Conservation (phyloP, 495 filamentous ascomycete species). For the Aspergillus indologenus region DNA sequence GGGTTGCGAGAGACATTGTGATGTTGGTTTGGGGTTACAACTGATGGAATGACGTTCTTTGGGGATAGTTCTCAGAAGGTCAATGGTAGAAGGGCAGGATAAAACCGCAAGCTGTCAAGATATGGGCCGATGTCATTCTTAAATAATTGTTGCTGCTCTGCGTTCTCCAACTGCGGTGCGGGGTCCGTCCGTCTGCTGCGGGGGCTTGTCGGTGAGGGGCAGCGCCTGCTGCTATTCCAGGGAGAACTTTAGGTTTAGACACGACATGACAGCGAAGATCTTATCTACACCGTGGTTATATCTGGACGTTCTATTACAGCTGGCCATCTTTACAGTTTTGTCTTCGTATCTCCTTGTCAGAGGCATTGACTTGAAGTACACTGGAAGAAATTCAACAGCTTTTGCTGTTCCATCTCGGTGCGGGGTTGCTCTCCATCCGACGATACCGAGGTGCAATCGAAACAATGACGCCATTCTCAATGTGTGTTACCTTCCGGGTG, state of each 20-base stretch:
- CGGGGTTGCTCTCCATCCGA: too few relatives aligned
- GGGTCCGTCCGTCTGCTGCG: constrained; percentile 6
- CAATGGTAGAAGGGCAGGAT: not conserved
- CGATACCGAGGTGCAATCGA: too few relatives aligned
- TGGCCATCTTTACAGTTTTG: too few relatives aligned
- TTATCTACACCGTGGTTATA: too few relatives aligned
- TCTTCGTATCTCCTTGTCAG: constrained; percentile 31
- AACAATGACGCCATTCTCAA: too few relatives aligned
- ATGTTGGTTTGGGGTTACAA: not conserved
- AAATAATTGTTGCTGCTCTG: constrained; percentile 8
- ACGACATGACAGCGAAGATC: constrained; percentile 22
- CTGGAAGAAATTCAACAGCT: too few relatives aligned
- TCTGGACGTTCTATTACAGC: too few relatives aligned
- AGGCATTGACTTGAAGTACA: too few relatives aligned
- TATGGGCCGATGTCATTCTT: constrained; percentile 11
- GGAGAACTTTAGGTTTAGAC: constrained; percentile 25
- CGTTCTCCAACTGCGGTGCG: constrained; percentile 19
- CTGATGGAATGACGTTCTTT: not conserved
- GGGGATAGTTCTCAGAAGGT: not conserved
- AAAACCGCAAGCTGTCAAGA: not conserved
- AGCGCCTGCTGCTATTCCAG: constrained; percentile 14
- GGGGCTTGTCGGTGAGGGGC: constrained; percentile 9
- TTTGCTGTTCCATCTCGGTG: too few relatives aligned
- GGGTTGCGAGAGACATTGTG: constrained; percentile 42
- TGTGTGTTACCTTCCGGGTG: too few relatives aligned